Conservation (phyloP, 306 rosid species). For the Ceratonia siliqua region DNA sequence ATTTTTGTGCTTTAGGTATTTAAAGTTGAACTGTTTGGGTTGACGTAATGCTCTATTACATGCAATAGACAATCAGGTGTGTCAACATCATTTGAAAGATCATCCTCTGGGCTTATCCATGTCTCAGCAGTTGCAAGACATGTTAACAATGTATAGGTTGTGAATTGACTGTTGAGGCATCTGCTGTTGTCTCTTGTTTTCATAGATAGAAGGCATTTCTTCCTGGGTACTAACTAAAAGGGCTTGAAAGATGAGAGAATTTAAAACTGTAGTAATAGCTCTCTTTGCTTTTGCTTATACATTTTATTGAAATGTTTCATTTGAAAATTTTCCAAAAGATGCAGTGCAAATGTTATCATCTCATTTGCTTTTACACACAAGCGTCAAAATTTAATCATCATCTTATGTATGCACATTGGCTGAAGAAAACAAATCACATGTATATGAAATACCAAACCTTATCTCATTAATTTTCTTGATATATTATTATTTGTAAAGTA, state of each 20-base stretch:
- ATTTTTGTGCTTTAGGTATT: too few species aligned
- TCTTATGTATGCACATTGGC: background rate
- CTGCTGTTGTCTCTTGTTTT: background rate
- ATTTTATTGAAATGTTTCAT: background rate
- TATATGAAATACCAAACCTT: conserved; percentile 12
- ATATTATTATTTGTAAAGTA: conserved; percentile 22
- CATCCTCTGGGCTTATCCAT: background rate
- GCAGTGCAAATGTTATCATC: background rate
- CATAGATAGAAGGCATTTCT: conserved; percentile 18
- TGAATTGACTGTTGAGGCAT: background rate
- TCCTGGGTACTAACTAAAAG: background rate
- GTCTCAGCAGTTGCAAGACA: background rate
- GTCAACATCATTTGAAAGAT: background rate
- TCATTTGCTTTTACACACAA: background rate
- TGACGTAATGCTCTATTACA: background rate
- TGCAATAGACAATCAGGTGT: background rate
- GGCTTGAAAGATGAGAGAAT: conserved; percentile 20
- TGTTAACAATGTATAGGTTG: background rate
- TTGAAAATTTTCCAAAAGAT: conserved; percentile 18
- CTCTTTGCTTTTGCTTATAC: background rate
- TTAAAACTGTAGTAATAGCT: background rate
- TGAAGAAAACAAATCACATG: conserved; percentile 1
- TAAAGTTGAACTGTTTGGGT: too few species aligned
- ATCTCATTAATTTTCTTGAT: conserved; percentile 8
- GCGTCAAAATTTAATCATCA: background rate